Base-by-base conservation (phyloP, 345 rosid species). In the Geranium rotundifolium region DNA sequence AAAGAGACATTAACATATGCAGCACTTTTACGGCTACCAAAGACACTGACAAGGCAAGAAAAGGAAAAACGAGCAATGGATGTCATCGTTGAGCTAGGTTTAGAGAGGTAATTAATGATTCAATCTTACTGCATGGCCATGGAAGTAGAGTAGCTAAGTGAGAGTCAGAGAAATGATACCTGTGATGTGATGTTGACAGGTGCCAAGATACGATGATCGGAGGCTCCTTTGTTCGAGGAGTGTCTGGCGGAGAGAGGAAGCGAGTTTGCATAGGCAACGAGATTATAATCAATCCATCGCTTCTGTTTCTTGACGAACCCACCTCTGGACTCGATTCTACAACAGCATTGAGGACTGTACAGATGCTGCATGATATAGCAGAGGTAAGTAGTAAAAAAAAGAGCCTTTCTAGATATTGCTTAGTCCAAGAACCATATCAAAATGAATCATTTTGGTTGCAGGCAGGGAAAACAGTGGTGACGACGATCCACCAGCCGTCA, bases 321-420 rank as follows among this genome's bases (percentile, higher is more conserved):
- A 93, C 99, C 56, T 93, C 99, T 0, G 99, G 99, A 37, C 81
- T 93, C 77, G 99, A 93, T 66, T 93, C 99, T 58, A 93, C 99
- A 4, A 93, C 99, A 29, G 99, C 99, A 60, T 70, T 93, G 52
- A 86, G 87, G 73, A 90, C 71, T 13, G 83, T 90, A 60, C 95
- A 88, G 69, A 76, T 85, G 80, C 71, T 93, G 71, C 91, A 82
- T 12, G 97, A 90, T 81, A 88, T 93, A n/a, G 91, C 99, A 14
- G 90, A 83, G 90, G 98, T 79, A 66, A 9, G 16, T 46, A 46
- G 10, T 8, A 5, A 34, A 5, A 34, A 34, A 23, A 23, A 23
- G 27, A 23, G 27, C 27, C 27, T 23, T 23, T 23, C 27, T 23
- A 23, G 27, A 23, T 23, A 23, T 23, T 23, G 27, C 10, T 34